Evolutionary conservation across 345 rosid species (phyloP), one percentile per base, ranked within the genome.

Genomic region (Chamaenerion angustifolium): DNA sequence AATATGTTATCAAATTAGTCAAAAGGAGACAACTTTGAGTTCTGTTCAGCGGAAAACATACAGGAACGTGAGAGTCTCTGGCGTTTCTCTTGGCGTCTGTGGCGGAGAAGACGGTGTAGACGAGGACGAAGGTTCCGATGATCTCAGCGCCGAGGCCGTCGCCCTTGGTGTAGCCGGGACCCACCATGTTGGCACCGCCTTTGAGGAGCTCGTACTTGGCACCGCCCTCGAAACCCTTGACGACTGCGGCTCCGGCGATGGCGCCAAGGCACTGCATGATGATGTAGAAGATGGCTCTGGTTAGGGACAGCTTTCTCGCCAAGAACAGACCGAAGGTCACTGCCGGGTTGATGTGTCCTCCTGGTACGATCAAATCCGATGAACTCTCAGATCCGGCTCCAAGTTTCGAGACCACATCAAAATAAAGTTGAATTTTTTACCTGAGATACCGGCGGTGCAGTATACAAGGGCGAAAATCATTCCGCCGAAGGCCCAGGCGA

Each of bases 21-120:
- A 51, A 8, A 8, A 6, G 7, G 4, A 14, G 2, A 0, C 9
- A 8, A 11, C 4, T 31, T 6, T 27, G 37, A 31, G 37, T 31
- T 31, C 37, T 8, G 10, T 31, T 23, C 27, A 5, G 3, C 27
- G 27, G 27, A 23, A 23, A 31, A 43, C 65, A 42, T 56, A 66
- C 70, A 16, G 70, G 70, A 42, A 66, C 65, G 48, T 66, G 70
- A 19, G 70, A 66, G 57, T 66, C 70, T 25, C 70, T 68, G 19
- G 77, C 80, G 56, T 61, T 68, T 58, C 80, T 63, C 68, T 75
- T 75, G 49, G 65, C 65, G 17, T 61, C 65, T 10, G 65, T 61
- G 51, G 65, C 65, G 13, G 67, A 75, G 80, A 75, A 75, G 61
- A 73, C 78, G 37, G 77, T 72, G 71, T 59, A 60, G 31, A 60